Evolutionary conservation across 768 basidiomycete species (phyloP).

Genomic region (Tulasnella sp.): DNA sequence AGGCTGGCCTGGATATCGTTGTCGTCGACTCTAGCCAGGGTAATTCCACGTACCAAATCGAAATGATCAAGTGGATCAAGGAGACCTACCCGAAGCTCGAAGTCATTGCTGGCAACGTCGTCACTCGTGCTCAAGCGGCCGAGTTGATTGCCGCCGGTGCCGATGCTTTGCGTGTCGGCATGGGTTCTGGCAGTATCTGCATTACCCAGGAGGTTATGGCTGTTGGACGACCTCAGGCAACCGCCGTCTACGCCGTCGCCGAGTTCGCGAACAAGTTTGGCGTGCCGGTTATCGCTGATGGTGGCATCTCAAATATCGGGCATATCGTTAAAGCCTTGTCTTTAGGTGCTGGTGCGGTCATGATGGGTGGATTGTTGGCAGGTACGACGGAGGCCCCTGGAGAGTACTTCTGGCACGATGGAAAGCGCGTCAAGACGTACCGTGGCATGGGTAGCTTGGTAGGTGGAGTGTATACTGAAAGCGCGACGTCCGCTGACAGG

Average conservation of each 20-base stretch:
- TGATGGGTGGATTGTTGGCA: slow-evolving; percentile 97
- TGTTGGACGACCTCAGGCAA: slow-evolving; percentile 94
- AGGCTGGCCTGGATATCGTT: slow-evolving; percentile 93
- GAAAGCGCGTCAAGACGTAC: slow-evolving; percentile 97
- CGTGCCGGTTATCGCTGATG: slow-evolving; percentile 93
- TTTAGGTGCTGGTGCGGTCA: slow-evolving; percentile 90
- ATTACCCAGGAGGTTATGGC: slow-evolving; percentile 99
- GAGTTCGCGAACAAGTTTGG: slow-evolving; percentile 92
- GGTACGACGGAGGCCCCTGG: slow-evolving; percentile 97
- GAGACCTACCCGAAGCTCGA: slow-evolving; percentile 74
- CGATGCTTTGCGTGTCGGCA: slow-evolving; percentile 90
- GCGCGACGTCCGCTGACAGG: background rate
- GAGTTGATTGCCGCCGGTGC: slow-evolving; percentile 88
- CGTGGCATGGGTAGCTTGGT: slow-evolving; percentile 94
- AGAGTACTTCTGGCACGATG: slow-evolving; percentile 99
- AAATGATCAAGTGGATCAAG: slow-evolving; percentile 95
- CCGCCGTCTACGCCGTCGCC: slow-evolving; percentile 93
- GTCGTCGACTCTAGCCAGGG: slow-evolving; percentile 95
- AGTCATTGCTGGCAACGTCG: slow-evolving; percentile 95
- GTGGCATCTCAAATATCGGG: slow-evolving; percentile 90
- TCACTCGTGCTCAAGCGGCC: slow-evolving; percentile 95
- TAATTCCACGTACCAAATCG: slow-evolving; percentile 86
- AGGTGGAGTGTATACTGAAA: slow-evolving; percentile 29
- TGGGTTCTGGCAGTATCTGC: slow-evolving; percentile 98
- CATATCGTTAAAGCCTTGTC: slow-evolving; percentile 96